Evolutionary conservation across 1,139 yeast genomes (phyloP), one percentile per base, ranked within the genome.

Genomic region (Candida labiduridarum): DNA sequence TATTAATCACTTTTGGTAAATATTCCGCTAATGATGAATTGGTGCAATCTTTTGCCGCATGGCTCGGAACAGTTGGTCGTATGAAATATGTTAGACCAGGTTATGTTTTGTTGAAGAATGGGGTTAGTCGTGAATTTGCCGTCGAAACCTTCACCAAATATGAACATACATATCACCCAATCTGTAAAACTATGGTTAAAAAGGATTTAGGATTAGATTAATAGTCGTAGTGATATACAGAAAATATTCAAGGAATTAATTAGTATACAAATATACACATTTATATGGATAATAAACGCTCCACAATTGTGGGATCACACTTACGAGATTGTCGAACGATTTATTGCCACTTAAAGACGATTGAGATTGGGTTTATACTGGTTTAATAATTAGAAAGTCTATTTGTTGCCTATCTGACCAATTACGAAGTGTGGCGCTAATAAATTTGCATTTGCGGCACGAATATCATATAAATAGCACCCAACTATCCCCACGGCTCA

Each of bases 81-180:
- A 74, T 74, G 79, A 74, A 74, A 57, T 74, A 65, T 48, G 76
- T 72, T 12, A 62, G 78, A 53, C 79, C 78, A 1, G 78, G 78
- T 2, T 73, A 71, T 55, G 64, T 59, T 38, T 56, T 72, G 25
- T 64, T 74, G 48, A 55, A 56, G 36, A 59, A 62, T 29, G 59
- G 59, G n/a, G 64, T 73, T 19, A 60, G 66, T 46, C 59, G 59
- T 39, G 69, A 69, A 2, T 66, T 63, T 56, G 78, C 78, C 1
- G 53, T 65, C 4, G 52, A 52, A 10, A 64, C 65, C 2, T 73
- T 71, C 57, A 53, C 56, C 18, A 59, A 58, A 43, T 62, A 51
- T 49, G 65, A 63, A 51, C 42, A 51, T 14, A 57, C 57, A 4
- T 73, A 73, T 56, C 78, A 73, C 57, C 78, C 78, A n/a, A 73